Base-by-base conservation (phyloP, 495 filamentous ascomycete genomes). In the Penicillium lividum region DNA sequence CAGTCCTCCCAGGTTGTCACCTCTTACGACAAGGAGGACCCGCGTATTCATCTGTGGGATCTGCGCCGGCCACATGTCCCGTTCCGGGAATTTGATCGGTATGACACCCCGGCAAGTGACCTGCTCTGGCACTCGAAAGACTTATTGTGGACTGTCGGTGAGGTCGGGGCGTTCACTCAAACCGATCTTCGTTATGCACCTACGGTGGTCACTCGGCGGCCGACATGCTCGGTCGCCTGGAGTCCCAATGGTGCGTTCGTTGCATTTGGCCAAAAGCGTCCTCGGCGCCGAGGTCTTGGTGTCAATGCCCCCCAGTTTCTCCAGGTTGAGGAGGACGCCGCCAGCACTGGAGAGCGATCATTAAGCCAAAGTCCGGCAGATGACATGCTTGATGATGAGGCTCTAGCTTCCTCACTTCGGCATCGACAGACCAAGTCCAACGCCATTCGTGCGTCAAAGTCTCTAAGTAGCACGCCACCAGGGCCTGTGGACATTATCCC, bases 61-160 rank as follows among this genome's bases (percentile, higher is more conserved):
- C 82, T 97, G 55, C 90, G 89, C 27, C 81, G 93, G 27, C 91
- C 93, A 2, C 84, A 87, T 58, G 84, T 98, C 66, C 94, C 94
- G 1, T 92, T 89, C 63, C 85, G 90, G 50, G 93, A 95, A 68
- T 86, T 97, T 56, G 85, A 89, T 64, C 80, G 85, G 45, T 92
- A 93, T 63, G 82, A 87, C 36, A 80, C 70, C 31, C 79, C 87
- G 22, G 87, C 92, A 9, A 86, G 84, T 42, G 89, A 92, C 54
- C 73, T 98, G 51, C 81, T 96, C 29, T 98, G 95, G 95, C 91
- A 88, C 67, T 89, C 91, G 43, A 87, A 92, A 65, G 90, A 97
- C 65, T 78, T 96, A 4, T 74, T 98, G 29, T 98, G 94, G 93
- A 93, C 90, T 16, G 92, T 90, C 42, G 92, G 92, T 6, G 86